Evolutionary conservation across 2,329 filamentous ascomycete genomes (phyloP).

Genomic region (Aspergillus sp.): DNA sequence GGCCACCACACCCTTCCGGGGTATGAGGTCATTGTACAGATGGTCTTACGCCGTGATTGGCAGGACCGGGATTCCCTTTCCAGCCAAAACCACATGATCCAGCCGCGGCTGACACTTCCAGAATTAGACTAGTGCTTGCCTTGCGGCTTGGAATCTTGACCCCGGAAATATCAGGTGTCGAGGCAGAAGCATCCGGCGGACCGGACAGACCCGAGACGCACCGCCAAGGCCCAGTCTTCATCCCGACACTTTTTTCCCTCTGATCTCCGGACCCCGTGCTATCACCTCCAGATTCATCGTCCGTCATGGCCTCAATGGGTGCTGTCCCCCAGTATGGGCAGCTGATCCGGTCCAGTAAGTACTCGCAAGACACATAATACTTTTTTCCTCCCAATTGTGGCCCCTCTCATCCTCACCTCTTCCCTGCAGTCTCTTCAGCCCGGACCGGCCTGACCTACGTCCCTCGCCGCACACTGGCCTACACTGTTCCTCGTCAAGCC

Average conservation of each 20-base stretch:
- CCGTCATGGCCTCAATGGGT: constrained; percentile 42
- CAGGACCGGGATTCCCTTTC: neutral
- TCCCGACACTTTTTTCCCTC: constrained; percentile 34
- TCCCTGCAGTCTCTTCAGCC: constrained; percentile 24
- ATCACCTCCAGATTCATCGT: constrained; percentile 15
- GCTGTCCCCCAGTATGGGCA: constrained; percentile 40
- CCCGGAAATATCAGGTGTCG: neutral
- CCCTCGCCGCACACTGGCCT: constrained; percentile 40
- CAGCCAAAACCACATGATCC: neutral
- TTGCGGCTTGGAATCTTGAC: neutral
- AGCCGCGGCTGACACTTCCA: neutral
- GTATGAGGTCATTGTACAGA: constrained; percentile 4
- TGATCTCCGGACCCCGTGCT: constrained; percentile 11
- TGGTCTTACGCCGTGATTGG: neutral
- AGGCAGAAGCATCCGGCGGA: constrained; percentile 16
- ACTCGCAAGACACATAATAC: neutral
- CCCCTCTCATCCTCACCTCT: neutral
- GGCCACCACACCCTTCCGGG: neutral
- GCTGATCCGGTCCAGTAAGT: constrained; percentile 41
- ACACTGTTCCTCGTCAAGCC: constrained; percentile 32
- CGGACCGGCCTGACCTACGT: constrained; percentile 35
- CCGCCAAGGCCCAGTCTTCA: constrained; percentile 14
- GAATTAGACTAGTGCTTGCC: neutral
- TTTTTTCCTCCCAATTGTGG: neutral
- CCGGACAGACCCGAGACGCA: constrained; percentile 25